A percentile compares a stretch with the other conserved stretches of the same genome.
Conservation (phyloP, 176 grass and related monocot genomes). For the Oryza longistaminata region DNA sequence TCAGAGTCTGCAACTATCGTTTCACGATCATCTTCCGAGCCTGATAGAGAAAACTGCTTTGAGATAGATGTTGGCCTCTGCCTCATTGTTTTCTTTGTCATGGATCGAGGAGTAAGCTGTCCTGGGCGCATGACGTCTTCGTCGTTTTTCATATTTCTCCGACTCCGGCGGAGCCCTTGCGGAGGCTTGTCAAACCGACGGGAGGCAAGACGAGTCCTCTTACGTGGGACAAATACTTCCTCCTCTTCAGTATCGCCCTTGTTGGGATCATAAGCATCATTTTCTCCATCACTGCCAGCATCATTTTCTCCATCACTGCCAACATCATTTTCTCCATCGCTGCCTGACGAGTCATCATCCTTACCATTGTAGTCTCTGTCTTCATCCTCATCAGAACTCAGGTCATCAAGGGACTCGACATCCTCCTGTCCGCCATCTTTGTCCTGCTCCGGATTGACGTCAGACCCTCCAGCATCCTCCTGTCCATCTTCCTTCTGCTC, state of each 20-base stretch:
- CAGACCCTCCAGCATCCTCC: slow-evolving; percentile 21
- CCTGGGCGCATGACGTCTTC: slow-evolving; percentile 15
- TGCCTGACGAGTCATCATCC: slow-evolving; percentile 25
- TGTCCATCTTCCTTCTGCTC: slow-evolving; percentile 28
- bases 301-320: slow-evolving; percentile 30
- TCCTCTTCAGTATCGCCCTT: slow-evolving; percentile 34
- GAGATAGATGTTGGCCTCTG: slow-evolving; percentile 54
- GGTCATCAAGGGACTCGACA: slow-evolving; percentile 25
- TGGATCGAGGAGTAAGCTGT: slow-evolving; percentile 43
- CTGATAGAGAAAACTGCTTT: slow-evolving; percentile 32
- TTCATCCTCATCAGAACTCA: slow-evolving; percentile 39
- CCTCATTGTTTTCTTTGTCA: slow-evolving; percentile 55
- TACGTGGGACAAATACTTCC: slow-evolving; percentile 3
- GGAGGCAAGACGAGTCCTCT: slow-evolving; percentile 36
- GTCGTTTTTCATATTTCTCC: slow-evolving; percentile 46
- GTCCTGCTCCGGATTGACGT: slow-evolving; percentile 25
- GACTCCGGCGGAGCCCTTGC: slow-evolving; percentile 49
- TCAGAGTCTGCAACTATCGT: slow-evolving; percentile 3
- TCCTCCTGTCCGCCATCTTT: slow-evolving; percentile 31
- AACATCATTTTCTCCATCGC: slow-evolving; percentile 28
- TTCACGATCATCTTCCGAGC: slow-evolving; percentile 35
- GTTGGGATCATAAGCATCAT: slow-evolving; percentile 31
- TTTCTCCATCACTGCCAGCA: slow-evolving; percentile 26
- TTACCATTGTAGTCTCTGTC: slow-evolving; percentile 47
- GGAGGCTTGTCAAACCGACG: slow-evolving; percentile 27